phyloP scores from a whole-genome alignment of 306 rosid species.

The Fagus crenata region DNA sequence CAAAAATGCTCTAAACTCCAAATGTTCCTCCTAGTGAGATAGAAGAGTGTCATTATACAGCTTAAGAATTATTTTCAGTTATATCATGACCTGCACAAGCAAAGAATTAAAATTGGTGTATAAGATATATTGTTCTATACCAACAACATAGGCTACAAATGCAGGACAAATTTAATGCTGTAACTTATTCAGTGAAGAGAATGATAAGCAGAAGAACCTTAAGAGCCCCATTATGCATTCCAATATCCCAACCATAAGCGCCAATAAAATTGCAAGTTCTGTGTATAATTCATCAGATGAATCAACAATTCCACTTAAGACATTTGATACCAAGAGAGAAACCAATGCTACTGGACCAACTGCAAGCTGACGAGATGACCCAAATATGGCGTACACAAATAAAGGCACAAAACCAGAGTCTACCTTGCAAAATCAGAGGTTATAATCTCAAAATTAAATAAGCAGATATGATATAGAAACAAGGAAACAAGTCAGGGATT shows the following conservation, averaged over 20 bases:
- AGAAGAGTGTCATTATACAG: neutral
- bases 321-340: slow-evolving; percentile 88
- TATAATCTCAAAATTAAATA: slow-evolving; percentile 12
- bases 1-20: slow-evolving; percentile 7
- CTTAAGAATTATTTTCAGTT: neutral
- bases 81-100: slow-evolving; percentile 1
- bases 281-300: slow-evolving; percentile 75
- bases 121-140: neutral
- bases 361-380: slow-evolving; percentile 98
- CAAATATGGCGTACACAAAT: slow-evolving; percentile 88
- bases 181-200: slow-evolving; percentile 15
- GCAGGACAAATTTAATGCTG: slow-evolving; percentile 16
- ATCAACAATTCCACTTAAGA: slow-evolving; percentile 72
- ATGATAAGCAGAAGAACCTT: slow-evolving; percentile 53
- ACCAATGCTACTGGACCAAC: slow-evolving; percentile 99
- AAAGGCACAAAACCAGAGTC: slow-evolving; percentile 81
- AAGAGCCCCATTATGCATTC: slow-evolving; percentile 93
- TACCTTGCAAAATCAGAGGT: slow-evolving; percentile 38
- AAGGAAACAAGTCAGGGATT: neutral
- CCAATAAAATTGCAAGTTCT: slow-evolving; percentile 80
- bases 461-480: neutral
- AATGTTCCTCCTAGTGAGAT: neutral
- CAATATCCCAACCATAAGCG: slow-evolving; percentile 94
- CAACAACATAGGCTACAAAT: slow-evolving; percentile 9
- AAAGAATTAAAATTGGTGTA: neutral